Base-by-base conservation (phyloP, 768 basidiomycete genomes). In the Amanita rimosa region DNA sequence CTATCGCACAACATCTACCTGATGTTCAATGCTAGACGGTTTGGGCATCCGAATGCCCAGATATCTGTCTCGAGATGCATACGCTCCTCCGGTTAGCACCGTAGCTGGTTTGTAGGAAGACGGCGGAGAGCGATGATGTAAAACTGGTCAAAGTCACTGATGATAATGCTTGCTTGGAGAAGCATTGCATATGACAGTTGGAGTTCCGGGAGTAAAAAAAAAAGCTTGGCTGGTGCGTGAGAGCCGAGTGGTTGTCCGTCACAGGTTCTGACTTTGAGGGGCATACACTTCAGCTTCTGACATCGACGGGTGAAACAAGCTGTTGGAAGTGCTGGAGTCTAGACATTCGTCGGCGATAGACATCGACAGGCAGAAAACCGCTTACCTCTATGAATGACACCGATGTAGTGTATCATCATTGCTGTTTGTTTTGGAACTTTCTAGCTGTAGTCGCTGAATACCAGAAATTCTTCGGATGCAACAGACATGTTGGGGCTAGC, bases 21-120 rank as follows among this genome's bases (percentile, higher is more conserved):
- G n/a, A n/a, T n/a, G n/a, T n/a, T n/a, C n/a, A n/a, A n/a, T n/a
- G n/a, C n/a, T n/a, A n/a, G n/a, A n/a, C n/a, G n/a, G n/a, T n/a
- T n/a, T n/a, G n/a, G n/a, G 53, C 72, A 73, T 49, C 53, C 71
- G 16, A 73, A 57, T 3, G 62, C 56, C 71, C 72, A 72, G 29
- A 72, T 52, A 51, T 72, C 69, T 8, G 71, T 38, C 41, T 50
- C 53, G 33, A 62, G 42, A 29, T 59, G 57, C 4, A 49, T 47
- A 3, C 51, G 41, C 53, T 54, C 49, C 52, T 72, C 68, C 19
- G 67, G 71, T 49, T 3, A 62, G 45, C 42, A 56, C 44, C 0
- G 64, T 69, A 17, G 43, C 60, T 26, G 68, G 62, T 33, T 58
- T 16, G 54, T 69, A 67, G 57, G 46, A 43, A 10, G 38, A 9